Evolutionary conservation across 495 filamentous ascomycete genomes (phyloP).

Genomic region (Aspergillus taichungensis): DNA sequence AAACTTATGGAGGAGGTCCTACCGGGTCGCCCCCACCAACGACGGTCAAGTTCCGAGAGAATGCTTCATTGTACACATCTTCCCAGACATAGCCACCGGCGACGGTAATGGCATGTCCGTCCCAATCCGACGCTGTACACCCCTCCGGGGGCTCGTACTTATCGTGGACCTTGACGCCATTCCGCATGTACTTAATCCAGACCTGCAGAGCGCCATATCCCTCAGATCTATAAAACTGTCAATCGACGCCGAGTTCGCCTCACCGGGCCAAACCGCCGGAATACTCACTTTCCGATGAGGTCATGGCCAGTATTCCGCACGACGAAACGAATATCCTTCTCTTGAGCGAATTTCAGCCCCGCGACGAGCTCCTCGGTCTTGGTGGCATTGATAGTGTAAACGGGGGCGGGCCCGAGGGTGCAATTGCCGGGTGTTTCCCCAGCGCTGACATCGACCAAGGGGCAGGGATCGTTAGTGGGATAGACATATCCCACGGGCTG

Average conservation of each 20-base stretch:
- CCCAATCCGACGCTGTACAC: constrained; percentile 16
- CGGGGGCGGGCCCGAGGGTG: constrained; percentile 9
- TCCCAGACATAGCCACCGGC: constrained; percentile 31
- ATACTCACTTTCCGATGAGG: constrained; percentile 37
- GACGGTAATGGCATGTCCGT: constrained; percentile 24
- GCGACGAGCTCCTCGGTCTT: constrained; percentile 14
- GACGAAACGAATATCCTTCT: constrained; percentile 47
- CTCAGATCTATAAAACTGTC: constrained; percentile 43
- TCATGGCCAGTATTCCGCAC: constrained; percentile 52
- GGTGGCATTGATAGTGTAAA: constrained; percentile 27
- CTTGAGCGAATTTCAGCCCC: constrained; percentile 38
- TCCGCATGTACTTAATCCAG: constrained; percentile 28
- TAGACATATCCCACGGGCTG: constrained; percentile 25
- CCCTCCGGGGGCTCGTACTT: constrained; percentile 9
- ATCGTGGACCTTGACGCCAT: constrained; percentile 20
- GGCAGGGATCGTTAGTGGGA: constrained; percentile 20
- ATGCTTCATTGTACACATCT: constrained; percentile 22
- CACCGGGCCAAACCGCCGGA: constrained; percentile 37
- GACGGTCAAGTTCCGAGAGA: constrained; percentile 16
- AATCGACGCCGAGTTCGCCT: constrained; percentile 12
- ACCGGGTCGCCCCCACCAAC: constrained; percentile 31
- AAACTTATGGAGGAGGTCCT: constrained; percentile 2
- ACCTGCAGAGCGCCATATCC: constrained; percentile 30
- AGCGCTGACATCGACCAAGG: constrained; percentile 19
- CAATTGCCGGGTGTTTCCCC: constrained; percentile 23